Evolutionary conservation across 192 early-diverging fungal genomes (phyloP).

Genomic region (Podila epicladia): DNA sequence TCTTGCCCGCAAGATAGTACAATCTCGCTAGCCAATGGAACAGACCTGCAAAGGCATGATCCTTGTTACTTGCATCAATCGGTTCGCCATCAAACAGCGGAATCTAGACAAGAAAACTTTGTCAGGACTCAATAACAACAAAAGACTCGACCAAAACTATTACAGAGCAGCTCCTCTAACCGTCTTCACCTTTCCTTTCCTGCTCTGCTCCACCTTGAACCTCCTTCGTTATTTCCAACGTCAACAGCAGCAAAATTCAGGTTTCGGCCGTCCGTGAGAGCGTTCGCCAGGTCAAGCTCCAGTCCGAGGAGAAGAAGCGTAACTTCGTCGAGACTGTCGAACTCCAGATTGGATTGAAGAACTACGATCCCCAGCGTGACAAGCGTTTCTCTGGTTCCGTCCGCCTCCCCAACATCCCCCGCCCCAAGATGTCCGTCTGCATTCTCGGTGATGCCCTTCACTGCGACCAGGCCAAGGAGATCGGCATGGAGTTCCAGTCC

Average conservation of each 20-base stretch:
- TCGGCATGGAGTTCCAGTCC: slow-evolving; percentile 88
- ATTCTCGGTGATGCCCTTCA: slow-evolving; percentile 96
- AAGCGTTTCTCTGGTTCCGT: slow-evolving; percentile 99
- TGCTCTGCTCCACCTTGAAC: neutral
- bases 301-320: slow-evolving; percentile 89
- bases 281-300: slow-evolving; percentile 73
- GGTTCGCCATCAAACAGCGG: no score
- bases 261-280: slow-evolving; percentile 89
- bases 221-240: slow-evolving; percentile 6
- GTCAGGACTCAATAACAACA: neutral
- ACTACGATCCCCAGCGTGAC: slow-evolving; percentile 99
- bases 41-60: no score
- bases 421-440: slow-evolving; percentile 95
- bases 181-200: slow-evolving; percentile 8
- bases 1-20: no score
- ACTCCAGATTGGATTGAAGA: slow-evolving; percentile 99
- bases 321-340: slow-evolving; percentile 98
- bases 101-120: no score
- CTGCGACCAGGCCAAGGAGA: slow-evolving; percentile 94
- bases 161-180: slow-evolving; percentile 9
- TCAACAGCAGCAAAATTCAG: slow-evolving; percentile 80
- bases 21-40: no score
- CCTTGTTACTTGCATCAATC: no score
- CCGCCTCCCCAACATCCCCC: slow-evolving; percentile 93
- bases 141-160: no score